Base-by-base conservation (phyloP, 2,329 filamentous ascomycete genomes). In the Dothistroma pini region DNA sequence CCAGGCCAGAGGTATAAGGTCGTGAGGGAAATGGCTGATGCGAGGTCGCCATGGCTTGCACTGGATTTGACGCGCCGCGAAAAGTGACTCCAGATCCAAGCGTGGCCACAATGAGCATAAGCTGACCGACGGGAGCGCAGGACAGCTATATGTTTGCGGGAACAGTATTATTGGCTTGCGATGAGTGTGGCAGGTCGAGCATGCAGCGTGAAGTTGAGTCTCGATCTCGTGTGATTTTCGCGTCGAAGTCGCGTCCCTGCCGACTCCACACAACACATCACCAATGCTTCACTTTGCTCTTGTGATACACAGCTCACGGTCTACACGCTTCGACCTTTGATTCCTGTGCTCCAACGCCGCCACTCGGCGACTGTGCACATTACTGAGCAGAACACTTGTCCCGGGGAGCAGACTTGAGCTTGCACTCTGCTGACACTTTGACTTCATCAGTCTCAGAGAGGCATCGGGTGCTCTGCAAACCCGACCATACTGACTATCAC, bases 11-110 rank as follows among this genome's bases (percentile, higher is more conserved):
- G 67, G 79, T 80, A 67, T 81, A 81, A 66, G 80, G 78, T 67
- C 84, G 82, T 56, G 81, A 77, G 57, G 80, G 81, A 70, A 86
- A 85, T 54, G 81, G 76, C 69, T 83, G 81, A 65, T 82, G 81
- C 60, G 79, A 80, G 71, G 80, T 82, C 66, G 83, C 81, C 83
- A 83, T 83, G 68, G 62, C 69, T 63, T 44, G 41, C 14, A 19
- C 25, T 6, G 25, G 25, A 6, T 29, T 29, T 6, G 25, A 2
- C 25, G 25, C 25, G 25, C 41, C 14, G 9, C 14, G 41, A 8
- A 3, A n/a, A 4, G 41, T 2, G 34, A 38, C 8, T 19, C 14
- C 6, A 19, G 16, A n/a, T 14, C 8, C 5, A 44, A 4, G n/a
- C 3, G 16, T 19, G 14, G 41, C 41, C 41, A 9, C 41, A 19